Base-by-base conservation (phyloP, 495 filamentous ascomycete genomes). In the Hyaloscypha bicolor region DNA sequence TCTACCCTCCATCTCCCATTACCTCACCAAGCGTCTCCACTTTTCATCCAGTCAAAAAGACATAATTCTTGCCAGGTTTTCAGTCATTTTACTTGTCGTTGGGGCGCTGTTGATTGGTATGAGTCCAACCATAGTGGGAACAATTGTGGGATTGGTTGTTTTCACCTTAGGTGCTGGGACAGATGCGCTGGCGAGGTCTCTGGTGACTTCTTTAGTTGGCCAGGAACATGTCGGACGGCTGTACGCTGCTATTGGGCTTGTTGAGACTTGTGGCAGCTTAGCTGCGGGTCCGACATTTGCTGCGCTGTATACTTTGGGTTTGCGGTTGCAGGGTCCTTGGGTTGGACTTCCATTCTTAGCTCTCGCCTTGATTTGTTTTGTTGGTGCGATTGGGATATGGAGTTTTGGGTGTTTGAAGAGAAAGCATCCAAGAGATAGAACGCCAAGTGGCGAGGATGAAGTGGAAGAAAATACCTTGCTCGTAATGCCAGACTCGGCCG, bases 181-280 rank as follows among this genome's bases (percentile, higher is more conserved):
- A 19, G 60, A 31, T 8, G 71, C 74, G 21, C 35, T 79, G 8
- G 72, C 69, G 0, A 80, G 85, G 4, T 84, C 83, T 6, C 74
- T 88, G 22, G 78, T 86, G 65, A 85, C 84, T 4, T 76, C 82
- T 0, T 77, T 88, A 12, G 82, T 89, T 4, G 76, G 83, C 22
- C 76, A 79, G 2, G 79, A 87, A 37, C 81, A 88, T 65, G 82
- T 86, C 0, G 85, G 85, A 16, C 79, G 83, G 2, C 73, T 88
- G 6, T 90, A 86, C 68, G 85, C 83, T 29, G 77, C 85, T 19
- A 83, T 88, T 61, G 80, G 82, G 33, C 80, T 89, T 25, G 74
- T 86, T 9, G 85, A 89, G 68, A 79, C 81, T 0, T 51, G 87
- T 12, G 85, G 85, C 8, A 79, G 77, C 60, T 78, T 89, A 29